Evolutionary conservation across 2,329 filamentous ascomycete species (phyloP), one percentile per base, ranked within the genome.

Genomic region (Xylaria multiplex): DNA sequence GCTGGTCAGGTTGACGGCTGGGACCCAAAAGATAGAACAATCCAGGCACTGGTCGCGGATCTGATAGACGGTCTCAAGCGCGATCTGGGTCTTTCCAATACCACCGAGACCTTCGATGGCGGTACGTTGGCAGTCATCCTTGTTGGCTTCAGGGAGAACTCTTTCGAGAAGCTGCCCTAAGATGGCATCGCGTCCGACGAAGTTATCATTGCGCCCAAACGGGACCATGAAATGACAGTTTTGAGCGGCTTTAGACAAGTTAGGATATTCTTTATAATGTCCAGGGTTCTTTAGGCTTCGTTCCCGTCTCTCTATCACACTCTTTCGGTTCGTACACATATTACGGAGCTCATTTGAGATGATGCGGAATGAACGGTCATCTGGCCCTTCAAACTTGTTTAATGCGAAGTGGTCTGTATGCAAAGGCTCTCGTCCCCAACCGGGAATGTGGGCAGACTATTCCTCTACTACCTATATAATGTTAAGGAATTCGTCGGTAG

Each of bases 111-210:
- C 65, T 3, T 73, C 62, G 6, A 79, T 56, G 2, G 69, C 73
- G 3, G 65, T 73, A 35, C 68, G 69, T 49, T 72, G 75, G 67
- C 72, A 77, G 64, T 69, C 58, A 13, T 74, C 24, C 14, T 67
- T 43, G 1, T 62, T 35, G 4, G 24, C 46, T 16, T 35, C 62
- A 2, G 66, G 69, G 6, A 52, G 61, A 9, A 72, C 61, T 35
- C 2, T 49, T 2, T 58, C 32, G 9, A 68, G 35, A 6, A 72
- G 59, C 35, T 59, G 14, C 8, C 55, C n/a, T 3, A 72, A 37
- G 24, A 67, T 63, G 0, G 48, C 2, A 19, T 63, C 56, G 2
- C 68, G 68, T 42, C 66, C 66, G 43, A 72, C 40, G 27, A 72
- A 72, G 11, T 56, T n/a, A 2, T 56, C 14, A 40, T 72, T 72